Conservation (phyloP, 2,329 filamentous ascomycete species). For the Bipolaris oryzae region DNA sequence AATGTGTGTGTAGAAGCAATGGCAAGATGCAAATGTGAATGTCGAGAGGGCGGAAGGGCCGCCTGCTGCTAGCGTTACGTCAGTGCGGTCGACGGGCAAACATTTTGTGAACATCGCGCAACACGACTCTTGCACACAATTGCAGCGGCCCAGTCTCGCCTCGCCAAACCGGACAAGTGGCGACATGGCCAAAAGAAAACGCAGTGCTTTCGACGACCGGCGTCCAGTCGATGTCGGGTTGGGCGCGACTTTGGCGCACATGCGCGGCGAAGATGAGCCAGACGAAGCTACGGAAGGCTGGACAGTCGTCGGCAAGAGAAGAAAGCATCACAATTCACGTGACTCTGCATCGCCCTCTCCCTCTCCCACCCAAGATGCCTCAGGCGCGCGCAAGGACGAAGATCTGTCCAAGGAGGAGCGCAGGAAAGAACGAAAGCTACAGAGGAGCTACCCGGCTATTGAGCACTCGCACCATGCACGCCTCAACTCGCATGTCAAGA, state of each 20-base stretch:
- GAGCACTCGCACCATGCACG: constrained; percentile 60
- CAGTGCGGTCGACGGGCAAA: neutral
- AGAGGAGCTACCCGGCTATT: constrained; percentile 50
- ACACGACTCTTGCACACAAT: neutral
- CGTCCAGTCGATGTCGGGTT: constrained; percentile 33
- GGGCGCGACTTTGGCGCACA: constrained; percentile 38
- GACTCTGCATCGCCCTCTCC: neutral
- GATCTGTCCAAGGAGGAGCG: constrained; percentile 29
- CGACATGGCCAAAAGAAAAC: constrained; percentile 43
- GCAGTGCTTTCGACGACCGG: constrained; percentile 24
- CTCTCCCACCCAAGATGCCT: constrained; percentile 26
- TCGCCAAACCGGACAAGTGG: constrained; percentile 7
- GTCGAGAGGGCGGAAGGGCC: neutral
- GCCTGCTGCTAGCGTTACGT: constrained; percentile 2
- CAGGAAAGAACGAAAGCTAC: constrained; percentile 40
- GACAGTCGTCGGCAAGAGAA: constrained; percentile 38
- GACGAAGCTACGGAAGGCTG: constrained; percentile 31
- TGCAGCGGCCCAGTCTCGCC: neutral
- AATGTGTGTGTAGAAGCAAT: too few species aligned
- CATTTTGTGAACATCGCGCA: neutral
- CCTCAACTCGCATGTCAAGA: constrained; percentile 61
- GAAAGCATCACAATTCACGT: constrained; percentile 21
- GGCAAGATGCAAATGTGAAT: too few species aligned
- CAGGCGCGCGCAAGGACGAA: constrained; percentile 19
- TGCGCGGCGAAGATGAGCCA: constrained; percentile 27